These are phyloP conservation scores for Entomortierella lignicola DNA, from an alignment of 192 early-diverging fungal species.

Conservation along the genomic window DNA sequence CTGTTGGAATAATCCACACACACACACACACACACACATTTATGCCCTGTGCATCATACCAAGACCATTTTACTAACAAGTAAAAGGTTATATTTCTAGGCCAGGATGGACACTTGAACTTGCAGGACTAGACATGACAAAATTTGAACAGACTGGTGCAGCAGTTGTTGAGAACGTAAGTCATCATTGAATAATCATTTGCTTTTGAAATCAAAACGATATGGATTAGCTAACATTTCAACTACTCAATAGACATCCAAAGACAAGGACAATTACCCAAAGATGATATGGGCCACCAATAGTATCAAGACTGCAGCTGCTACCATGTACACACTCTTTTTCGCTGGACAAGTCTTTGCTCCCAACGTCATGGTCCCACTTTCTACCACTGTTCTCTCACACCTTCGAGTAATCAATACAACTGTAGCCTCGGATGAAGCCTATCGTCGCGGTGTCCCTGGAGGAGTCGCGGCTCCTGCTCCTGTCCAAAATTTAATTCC, in stretches of 20 bases:
- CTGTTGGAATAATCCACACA: no score
- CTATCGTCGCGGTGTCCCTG: conserved; percentile 26
- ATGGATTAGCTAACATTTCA: not conserved
- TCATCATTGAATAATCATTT: not conserved
- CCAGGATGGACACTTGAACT: conserved; percentile 67
- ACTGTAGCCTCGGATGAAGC: conserved; percentile 35
- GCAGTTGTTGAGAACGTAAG: conserved; percentile 62
- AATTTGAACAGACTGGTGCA: conserved; percentile 56
- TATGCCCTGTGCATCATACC: no score
- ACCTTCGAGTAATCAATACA: conserved; percentile 23
- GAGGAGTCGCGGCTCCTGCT: conserved; percentile 28
- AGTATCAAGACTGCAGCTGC: conserved; percentile 60
- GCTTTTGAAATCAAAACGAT: no score
- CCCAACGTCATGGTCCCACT: conserved; percentile 57
- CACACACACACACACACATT: no score
- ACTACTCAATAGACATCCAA: conserved; percentile 29
- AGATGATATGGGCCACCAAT: conserved; percentile 73
- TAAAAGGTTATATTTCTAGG: conserved; percentile 15
- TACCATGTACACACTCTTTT: conserved; percentile 71
- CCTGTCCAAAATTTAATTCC: conserved; percentile 40
- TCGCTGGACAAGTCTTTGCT: conserved; percentile 63
- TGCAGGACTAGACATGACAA: conserved; percentile 59
- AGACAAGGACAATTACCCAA: conserved; percentile 57
- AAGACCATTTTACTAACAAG: no score
- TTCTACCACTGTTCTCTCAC: conserved; percentile 26